Conservation (phyloP, 2,329 filamentous ascomycete species). For the Madurella mycetomatis region DNA sequence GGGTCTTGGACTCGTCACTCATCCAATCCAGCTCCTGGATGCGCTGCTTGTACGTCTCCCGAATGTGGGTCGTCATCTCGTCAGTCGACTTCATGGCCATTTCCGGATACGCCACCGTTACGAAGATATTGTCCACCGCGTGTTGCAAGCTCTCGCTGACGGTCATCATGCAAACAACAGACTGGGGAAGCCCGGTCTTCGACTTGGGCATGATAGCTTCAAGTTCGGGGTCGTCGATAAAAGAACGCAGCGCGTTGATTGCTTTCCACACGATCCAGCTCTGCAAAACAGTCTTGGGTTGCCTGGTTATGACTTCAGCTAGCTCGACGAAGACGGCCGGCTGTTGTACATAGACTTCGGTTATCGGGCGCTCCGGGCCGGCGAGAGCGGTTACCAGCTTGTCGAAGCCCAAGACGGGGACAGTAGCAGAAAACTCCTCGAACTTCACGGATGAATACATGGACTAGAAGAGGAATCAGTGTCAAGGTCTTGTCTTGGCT, state of each 20-base stretch:
- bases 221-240: conserved; percentile 44
- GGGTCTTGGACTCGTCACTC: conserved; percentile 54
- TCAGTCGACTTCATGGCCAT: conserved; percentile 64
- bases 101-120: conserved; percentile 63
- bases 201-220: conserved; percentile 35
- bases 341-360: not conserved
- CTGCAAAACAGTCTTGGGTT: conserved; percentile 15
- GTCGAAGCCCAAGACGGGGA: conserved; percentile 12
- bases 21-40: conserved; percentile 60
- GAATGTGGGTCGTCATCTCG: conserved; percentile 66
- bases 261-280: conserved; percentile 58
- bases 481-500: not conserved
- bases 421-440: not conserved
- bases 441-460: not conserved
- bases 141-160: conserved; percentile 54
- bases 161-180: conserved; percentile 38
- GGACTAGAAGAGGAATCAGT: not conserved
- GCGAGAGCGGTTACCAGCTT: conserved; percentile 10
- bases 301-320: conserved; percentile 39
- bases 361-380: not conserved
- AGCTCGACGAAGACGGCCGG: conserved; percentile 1
- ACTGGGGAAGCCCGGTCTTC: conserved; percentile 62
- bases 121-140: conserved; percentile 67
- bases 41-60: conserved; percentile 58
- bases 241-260: conserved; percentile 51